Evolutionary conservation across 1,139 yeast species (phyloP), one percentile per base, ranked within the genome.

Genomic region (Scheffersomyces insectosa): DNA sequence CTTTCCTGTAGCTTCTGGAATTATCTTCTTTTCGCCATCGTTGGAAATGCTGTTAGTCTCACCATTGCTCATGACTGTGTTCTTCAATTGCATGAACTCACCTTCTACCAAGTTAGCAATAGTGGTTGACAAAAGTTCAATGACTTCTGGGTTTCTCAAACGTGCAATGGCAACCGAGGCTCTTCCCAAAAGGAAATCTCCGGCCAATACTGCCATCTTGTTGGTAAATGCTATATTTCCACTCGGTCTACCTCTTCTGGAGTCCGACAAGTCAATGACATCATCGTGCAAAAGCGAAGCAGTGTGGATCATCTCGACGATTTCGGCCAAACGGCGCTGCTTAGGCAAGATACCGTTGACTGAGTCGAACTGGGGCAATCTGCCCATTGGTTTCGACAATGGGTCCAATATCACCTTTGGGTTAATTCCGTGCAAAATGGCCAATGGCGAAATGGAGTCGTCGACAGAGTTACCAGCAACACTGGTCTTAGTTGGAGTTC

Each of bases 71-170:
- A 84, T 66, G 2, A 90, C 95, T 1, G 97, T 89, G 65, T 93
- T 93, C 56, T 91, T 91, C 70, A 93, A 79, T 68, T 93, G 99
- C 98, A 93, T 91, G 62, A 93, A 91, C 66, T 93, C 99, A 38
- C 99, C 99, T 68, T 95, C 99, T 1, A 93, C 99, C 48, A 95
- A 75, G 62, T 95, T 95, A 23, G 98, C 99, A 62, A 93, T 93
- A 33, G 97, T 87, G 6, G 97, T 93, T 4, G 97, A 89, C 68
- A 95, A 80, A 48, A 95, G 76, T 67, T 93, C 99, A 50, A 90
- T 91, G 40, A 93, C 99, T 69, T 93, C 98, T n/a, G 97, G 95
- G 62, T 93, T 91, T 61, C 97, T 76, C 41, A 95, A 71, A 49
- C 99, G 75, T 8, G 98, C 95, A 54, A 93, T 85, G 2, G 97